Evolutionary conservation across 78 protist species (phyloP).

Genomic region (Speleostelium caveatum): DNA sequence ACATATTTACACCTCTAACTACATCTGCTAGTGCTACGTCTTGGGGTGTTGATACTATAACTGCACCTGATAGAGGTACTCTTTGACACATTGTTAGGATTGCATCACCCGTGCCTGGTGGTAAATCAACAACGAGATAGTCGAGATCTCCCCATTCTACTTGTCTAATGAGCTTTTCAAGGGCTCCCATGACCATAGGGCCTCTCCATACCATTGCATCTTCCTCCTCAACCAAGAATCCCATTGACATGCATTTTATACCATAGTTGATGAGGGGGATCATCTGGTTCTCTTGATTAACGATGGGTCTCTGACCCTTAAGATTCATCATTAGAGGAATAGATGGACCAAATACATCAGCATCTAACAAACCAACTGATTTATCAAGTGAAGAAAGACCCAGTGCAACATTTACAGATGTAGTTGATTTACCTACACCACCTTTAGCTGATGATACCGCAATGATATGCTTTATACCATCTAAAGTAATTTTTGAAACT

Average conservation of each 20-base stretch:
- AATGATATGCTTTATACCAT: constrained; percentile 56
- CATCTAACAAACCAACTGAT: constrained; percentile 93
- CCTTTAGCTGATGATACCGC: constrained; percentile 93
- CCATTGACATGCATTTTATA: constrained; percentile 91
- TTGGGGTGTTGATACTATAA: constrained; percentile 98
- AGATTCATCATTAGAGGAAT: constrained; percentile 91
- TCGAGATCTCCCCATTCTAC: constrained; percentile 95
- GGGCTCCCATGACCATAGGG: constrained; percentile 90
- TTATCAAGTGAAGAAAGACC: constrained; percentile 70
- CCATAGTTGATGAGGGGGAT: constrained; percentile 90
- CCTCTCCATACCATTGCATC: constrained; percentile 93
- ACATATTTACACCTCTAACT: constrained; percentile 93
- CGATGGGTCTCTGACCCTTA: constrained; percentile 27
- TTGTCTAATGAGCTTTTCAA: constrained; percentile 84
- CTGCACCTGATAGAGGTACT: constrained; percentile 91
- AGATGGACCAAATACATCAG: constrained; percentile 96
- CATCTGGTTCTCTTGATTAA: constrained; percentile 40
- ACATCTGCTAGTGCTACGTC: constrained; percentile 81
- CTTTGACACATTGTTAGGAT: constrained; percentile 94
- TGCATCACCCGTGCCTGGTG: constrained; percentile 99
- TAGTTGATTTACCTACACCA: constrained; percentile 98
- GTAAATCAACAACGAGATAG: constrained; percentile 95
- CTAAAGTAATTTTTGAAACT: constrained; percentile 18
- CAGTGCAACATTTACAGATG: constrained; percentile 79
- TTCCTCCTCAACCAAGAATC: constrained; percentile 87